Evolutionary conservation across 2,329 filamentous ascomycete genomes (phyloP).

Genomic region (Remersonia thermophila): DNA sequence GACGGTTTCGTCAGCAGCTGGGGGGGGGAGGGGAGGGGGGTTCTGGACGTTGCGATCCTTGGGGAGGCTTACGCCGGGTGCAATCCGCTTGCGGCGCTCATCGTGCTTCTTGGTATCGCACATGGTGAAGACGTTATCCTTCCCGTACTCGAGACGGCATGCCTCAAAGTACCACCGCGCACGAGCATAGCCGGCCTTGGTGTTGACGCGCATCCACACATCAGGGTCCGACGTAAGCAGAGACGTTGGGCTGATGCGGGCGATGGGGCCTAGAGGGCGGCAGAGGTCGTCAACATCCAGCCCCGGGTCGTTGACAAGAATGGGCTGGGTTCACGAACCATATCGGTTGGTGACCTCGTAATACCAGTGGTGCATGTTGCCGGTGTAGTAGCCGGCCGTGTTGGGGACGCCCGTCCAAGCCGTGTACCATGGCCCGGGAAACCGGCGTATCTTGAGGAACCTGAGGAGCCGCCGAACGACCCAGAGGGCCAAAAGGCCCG

Average conservation of each 20-base stretch:
- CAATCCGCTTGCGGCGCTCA: conserved; percentile 34
- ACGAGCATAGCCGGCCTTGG: conserved; percentile 8
- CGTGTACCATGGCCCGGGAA: too few relatives aligned
- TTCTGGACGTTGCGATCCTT: background rate
- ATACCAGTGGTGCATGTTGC: conserved; percentile 5
- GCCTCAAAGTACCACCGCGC: conserved; percentile 10
- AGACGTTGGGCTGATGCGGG: conserved; percentile 11
- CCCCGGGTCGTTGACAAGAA: background rate
- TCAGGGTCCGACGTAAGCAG: conserved; percentile 9
- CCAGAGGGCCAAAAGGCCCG: too few relatives aligned
- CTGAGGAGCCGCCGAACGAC: too few relatives aligned
- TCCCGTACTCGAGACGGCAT: conserved; percentile 10
- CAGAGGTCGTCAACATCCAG: background rate
- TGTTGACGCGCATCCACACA: conserved; percentile 11
- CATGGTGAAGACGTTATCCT: conserved; percentile 41
- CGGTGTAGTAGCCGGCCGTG: background rate
- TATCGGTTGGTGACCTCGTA: conserved; percentile 4
- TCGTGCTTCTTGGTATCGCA: conserved; percentile 36
- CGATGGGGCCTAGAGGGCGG: conserved; percentile 10
- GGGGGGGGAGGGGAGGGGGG: background rate
- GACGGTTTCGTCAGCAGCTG: too few relatives aligned
- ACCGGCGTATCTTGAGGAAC: too few relatives aligned
- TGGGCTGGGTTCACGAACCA: too few relatives aligned
- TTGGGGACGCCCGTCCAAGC: too few relatives aligned
- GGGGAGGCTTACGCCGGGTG: conserved; percentile 30